phyloP scores from a whole-genome alignment of 2,329 filamentous ascomycete species.

The Aureobasidium sp. region DNA sequence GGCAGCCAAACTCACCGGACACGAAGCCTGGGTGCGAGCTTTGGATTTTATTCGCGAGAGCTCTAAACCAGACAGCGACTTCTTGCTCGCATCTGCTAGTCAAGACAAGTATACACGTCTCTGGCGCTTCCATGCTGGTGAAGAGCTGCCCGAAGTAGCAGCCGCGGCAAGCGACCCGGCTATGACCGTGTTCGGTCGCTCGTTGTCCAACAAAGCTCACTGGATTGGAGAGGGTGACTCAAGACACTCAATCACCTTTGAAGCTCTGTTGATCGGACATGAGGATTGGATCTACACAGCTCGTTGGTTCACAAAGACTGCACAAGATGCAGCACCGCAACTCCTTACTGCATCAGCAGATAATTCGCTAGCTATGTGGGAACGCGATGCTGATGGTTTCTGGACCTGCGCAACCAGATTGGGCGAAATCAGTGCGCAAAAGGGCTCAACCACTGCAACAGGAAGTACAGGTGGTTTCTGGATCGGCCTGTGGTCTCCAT shows the following conservation, averaged over 20 bases:
- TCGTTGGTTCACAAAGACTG: conserved; percentile 53
- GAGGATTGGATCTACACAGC: conserved; percentile 98
- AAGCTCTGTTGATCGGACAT: conserved; percentile 86
- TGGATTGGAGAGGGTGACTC: conserved; percentile 53
- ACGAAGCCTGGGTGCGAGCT: conserved; percentile 91
- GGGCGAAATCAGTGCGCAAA: conserved; percentile 88
- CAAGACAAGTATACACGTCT: conserved; percentile 96
- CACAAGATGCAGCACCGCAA: conserved; percentile 34
- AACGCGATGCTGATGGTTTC: conserved; percentile 71
- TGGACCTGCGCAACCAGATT: conserved; percentile 83
- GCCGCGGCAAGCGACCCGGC: conserved; percentile 48
- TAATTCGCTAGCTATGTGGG: conserved; percentile 91
- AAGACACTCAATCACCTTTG: conserved; percentile 79
- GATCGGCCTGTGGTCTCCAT: conserved; percentile 85
- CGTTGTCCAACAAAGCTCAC: conserved; percentile 83
- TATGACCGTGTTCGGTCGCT: conserved; percentile 56
- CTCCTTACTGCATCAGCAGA: conserved; percentile 85
- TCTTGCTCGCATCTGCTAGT: conserved; percentile 84
- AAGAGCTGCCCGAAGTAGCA: conserved; percentile 51
- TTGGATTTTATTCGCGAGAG: conserved; percentile 66
- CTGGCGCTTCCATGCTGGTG: conserved; percentile 74
- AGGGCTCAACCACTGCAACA: conserved; percentile 92
- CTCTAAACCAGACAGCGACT: conserved; percentile 48
- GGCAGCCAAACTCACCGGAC: conserved; percentile 71
- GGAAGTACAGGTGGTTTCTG: conserved; percentile 95